Evolutionary conservation across 306 rosid genomes (phyloP), one percentile per base, ranked within the genome.

Genomic region (Medicago arabica): DNA sequence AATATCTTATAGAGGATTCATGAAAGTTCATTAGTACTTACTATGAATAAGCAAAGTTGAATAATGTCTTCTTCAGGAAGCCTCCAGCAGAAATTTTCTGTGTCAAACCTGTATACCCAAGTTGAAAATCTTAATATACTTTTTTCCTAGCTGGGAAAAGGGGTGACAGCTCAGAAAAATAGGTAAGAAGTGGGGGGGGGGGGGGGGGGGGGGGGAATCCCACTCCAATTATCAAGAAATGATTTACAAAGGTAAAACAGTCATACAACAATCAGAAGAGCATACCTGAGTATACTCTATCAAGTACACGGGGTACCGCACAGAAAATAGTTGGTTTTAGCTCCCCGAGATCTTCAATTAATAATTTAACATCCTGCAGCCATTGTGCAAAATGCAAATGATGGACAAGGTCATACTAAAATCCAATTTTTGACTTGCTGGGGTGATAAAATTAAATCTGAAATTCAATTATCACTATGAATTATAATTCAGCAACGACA

Each of bases 231-330:
- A 63, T 58, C 62, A 78, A 36, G 18, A 72, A 78, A 82, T 47
- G 19, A 69, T 72, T 80, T 73, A 46, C 16, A 79, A 28, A 28
- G 31, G 31, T 28, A 28, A 28, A 28, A 28, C 31, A 28, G 31
- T 21, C 23, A 43, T 39, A 43, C 36, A 77, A 69, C 59, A 8
- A 67, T 67, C 7, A 21, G 19, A 43, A 57, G 49, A 28, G 77
- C 67, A 80, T 75, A 95, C 98, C 97, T 14, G 93, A 36, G 69
- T 95, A 83, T 70, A 95, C 89, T 84, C 98, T 86, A 64, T 95
- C 98, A 66, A 95, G 88, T 69, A 95, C 98, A 47, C 97, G 97
- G 18, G 98, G 98, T 81, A 95, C 99, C 46, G 99, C 97, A 90
- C 97, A 92, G 38, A 92, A 95, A 80, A 95, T 83, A 53, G 93